Evolutionary conservation across 495 filamentous ascomycete species (phyloP).

Genomic region (Penicillium herquei): DNA sequence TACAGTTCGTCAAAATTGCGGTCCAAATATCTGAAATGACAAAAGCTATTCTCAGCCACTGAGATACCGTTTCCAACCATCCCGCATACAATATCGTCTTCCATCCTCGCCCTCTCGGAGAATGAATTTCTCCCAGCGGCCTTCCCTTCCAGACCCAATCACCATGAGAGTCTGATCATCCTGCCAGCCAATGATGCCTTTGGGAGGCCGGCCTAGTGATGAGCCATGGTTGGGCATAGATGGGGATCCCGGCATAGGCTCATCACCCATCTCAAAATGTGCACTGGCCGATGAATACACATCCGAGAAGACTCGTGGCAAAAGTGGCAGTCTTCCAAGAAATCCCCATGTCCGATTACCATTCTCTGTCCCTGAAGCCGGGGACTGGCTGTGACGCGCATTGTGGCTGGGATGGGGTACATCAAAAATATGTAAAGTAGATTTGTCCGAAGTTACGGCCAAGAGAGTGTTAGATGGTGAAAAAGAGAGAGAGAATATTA

Average conservation of each 20-base stretch:
- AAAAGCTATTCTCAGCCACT: conserved; percentile 34
- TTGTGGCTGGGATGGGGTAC: conserved; percentile 46
- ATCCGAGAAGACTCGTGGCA: conserved; percentile 80
- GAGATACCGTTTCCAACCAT: conserved; percentile 83
- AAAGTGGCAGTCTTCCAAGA: conserved; percentile 70
- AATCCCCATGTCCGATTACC: conserved; percentile 74
- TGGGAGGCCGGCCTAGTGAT: conserved; percentile 58
- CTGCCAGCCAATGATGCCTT: conserved; percentile 77
- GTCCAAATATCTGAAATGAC: background rate
- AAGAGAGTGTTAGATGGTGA: conserved; percentile 74
- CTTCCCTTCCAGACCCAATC: conserved; percentile 76
- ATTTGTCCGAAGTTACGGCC: conserved; percentile 96
- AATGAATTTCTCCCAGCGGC: conserved; percentile 80
- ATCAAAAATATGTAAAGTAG: conserved; percentile 91
- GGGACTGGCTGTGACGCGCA: conserved; percentile 34
- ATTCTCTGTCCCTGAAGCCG: conserved; percentile 39
- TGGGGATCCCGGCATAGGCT: conserved; percentile 46
- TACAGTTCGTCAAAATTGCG: background rate
- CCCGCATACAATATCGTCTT: conserved; percentile 57
- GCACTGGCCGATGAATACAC: conserved; percentile 74
- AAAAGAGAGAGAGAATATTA: conserved; percentile 83
- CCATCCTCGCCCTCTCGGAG: conserved; percentile 64
- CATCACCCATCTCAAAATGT: conserved; percentile 77
- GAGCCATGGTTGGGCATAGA: conserved; percentile 43
- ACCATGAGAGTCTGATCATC: conserved; percentile 67